These are phyloP conservation scores for Zopfochytrium polystomum DNA, from an alignment of 371 early-diverging fungal species.

Conservation along the genomic window DNA sequence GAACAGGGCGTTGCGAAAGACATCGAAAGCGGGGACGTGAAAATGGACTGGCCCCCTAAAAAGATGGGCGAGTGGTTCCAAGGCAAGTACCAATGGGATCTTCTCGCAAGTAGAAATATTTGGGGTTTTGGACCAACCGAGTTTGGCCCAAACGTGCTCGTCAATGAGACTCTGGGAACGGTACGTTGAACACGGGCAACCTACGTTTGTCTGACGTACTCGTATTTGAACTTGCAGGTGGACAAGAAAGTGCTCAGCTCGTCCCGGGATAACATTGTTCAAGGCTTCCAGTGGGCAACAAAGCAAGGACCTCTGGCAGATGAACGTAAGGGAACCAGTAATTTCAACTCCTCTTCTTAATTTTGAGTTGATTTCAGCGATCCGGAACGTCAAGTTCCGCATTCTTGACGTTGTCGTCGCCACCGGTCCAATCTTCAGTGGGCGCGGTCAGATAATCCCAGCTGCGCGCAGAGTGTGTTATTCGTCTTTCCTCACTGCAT, in stretches of 20 bases:
- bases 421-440: constrained; percentile 82
- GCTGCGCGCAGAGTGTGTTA: constrained; percentile 93
- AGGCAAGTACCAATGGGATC: constrained; percentile 88
- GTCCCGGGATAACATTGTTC: constrained; percentile 80
- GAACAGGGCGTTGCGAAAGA: constrained; percentile 88
- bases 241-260: constrained; percentile 74
- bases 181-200: constrained; percentile 21
- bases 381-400: constrained; percentile 90
- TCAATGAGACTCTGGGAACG: constrained; percentile 93
- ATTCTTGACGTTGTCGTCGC: constrained; percentile 86
- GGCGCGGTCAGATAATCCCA: constrained; percentile 94
- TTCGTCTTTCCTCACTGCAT: constrained; percentile 91
- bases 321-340: constrained; percentile 70
- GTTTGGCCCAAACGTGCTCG: constrained; percentile 86
- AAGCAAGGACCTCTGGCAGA: constrained; percentile 95
- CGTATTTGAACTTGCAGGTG: constrained; percentile 22
- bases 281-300: constrained; percentile 97
- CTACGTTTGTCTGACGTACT: constrained; percentile 1
- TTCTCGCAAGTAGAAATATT: constrained; percentile 84
- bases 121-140: constrained; percentile 98
- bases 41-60: constrained; percentile 70
- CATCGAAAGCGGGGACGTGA: constrained; percentile 76
- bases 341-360: neutral
- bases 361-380: constrained; percentile 58
- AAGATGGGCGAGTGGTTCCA: constrained; percentile 75